Evolutionary conservation across 768 basidiomycete species (phyloP).

Genomic region (Erythrobasidium yunnanense): DNA sequence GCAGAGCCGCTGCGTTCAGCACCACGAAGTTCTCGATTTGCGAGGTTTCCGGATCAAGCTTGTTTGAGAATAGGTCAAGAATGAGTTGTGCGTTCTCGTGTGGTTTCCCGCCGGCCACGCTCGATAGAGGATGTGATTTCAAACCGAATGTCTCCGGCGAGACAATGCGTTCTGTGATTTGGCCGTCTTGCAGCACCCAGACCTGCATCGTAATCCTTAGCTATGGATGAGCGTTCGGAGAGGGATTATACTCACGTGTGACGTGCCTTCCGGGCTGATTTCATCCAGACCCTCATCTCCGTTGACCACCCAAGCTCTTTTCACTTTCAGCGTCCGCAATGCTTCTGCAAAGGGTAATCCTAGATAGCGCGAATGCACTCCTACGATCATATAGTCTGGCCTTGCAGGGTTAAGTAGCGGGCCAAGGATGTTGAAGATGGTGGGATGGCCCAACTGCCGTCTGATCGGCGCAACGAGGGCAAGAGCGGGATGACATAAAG

Average conservation of each 20-base stretch:
- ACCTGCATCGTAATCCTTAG: constrained; percentile 36
- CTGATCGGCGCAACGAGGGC: constrained; percentile 73
- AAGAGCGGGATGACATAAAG: constrained; percentile 82
- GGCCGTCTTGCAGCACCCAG: constrained; percentile 52
- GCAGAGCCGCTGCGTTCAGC: constrained; percentile 75
- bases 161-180: constrained; percentile 55
- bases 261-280: constrained; percentile 86
- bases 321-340: constrained; percentile 60
- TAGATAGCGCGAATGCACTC: constrained; percentile 70
- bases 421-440: constrained; percentile 91
- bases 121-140: constrained; percentile 54
- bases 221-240: not conserved
- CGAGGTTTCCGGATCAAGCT: constrained; percentile 43
- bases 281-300: constrained; percentile 87
- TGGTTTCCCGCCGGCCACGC: constrained; percentile 65
- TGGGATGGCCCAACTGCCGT: constrained; percentile 78
- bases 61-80: constrained; percentile 50
- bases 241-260: constrained; percentile 46
- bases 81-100: constrained; percentile 70
- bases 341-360: constrained; percentile 71
- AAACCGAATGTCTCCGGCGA: constrained; percentile 66
- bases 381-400: constrained; percentile 81
- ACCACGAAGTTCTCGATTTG: constrained; percentile 77
- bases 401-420: constrained; percentile 85
- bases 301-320: constrained; percentile 82